Conservation (phyloP, 2,329 filamentous ascomycete species). For the Pseudogymnoascus sp. region DNA sequence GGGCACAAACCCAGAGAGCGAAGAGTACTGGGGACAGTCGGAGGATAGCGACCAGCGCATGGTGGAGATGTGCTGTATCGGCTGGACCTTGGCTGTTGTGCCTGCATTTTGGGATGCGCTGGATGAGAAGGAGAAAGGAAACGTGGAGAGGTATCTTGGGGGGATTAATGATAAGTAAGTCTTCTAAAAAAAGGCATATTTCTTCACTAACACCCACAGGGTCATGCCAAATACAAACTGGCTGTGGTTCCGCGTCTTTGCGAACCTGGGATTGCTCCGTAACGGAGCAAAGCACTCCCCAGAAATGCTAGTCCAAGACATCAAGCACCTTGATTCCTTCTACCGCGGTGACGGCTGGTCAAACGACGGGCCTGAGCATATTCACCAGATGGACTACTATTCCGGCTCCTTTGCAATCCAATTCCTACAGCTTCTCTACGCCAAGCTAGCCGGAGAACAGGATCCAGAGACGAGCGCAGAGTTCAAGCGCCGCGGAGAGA, state of each 20-base stretch:
- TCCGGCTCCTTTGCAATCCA: slow-evolving; percentile 78
- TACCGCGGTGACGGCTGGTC: slow-evolving; percentile 79
- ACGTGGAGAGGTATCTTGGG: slow-evolving; percentile 66
- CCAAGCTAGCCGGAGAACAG: slow-evolving; percentile 58
- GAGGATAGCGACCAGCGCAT: slow-evolving; percentile 73
- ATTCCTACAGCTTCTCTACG: slow-evolving; percentile 70
- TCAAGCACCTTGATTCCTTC: slow-evolving; percentile 72
- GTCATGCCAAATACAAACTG: slow-evolving; percentile 66
- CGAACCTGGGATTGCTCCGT: slow-evolving; percentile 69
- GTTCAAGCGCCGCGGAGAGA: slow-evolving; percentile 61
- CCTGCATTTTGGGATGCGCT: slow-evolving; percentile 45
- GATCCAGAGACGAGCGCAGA: slow-evolving; percentile 61
- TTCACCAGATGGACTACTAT: slow-evolving; percentile 83
- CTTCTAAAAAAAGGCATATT: neutral
- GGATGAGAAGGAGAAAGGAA: slow-evolving; percentile 53
- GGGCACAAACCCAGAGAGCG: slow-evolving; percentile 62
- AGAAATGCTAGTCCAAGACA: slow-evolving; percentile 64
- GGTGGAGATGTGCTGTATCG: slow-evolving; percentile 79
- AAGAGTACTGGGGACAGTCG: slow-evolving; percentile 72
- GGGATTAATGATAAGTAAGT: slow-evolving; percentile 73
- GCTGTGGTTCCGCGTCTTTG: slow-evolving; percentile 82
- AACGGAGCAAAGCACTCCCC: slow-evolving; percentile 67
- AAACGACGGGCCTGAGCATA: slow-evolving; percentile 71
- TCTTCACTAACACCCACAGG: slow-evolving; percentile 37
- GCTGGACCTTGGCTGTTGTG: slow-evolving; percentile 66